Evolutionary conservation across 2,329 filamentous ascomycete species (phyloP).

Genomic region (Colletotrichum lentis): DNA sequence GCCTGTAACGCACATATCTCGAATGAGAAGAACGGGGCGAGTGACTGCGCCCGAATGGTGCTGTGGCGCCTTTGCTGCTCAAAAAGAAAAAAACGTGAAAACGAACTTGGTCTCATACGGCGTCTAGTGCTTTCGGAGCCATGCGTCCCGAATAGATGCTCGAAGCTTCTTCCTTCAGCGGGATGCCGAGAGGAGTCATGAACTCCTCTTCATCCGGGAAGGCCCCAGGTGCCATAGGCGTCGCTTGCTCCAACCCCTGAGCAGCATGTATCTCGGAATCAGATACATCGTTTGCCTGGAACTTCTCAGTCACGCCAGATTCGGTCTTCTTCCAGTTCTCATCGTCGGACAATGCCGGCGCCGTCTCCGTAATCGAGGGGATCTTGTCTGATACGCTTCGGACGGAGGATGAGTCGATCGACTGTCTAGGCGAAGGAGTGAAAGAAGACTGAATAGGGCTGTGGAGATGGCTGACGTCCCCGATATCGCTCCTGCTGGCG

Average conservation of each 20-base stretch:
- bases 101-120: conserved; percentile 31
- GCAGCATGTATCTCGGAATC: conserved; percentile 3
- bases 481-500: conserved; percentile 64
- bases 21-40: conserved; percentile 1
- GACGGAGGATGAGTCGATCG: conserved; percentile 37
- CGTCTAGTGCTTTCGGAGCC: conserved; percentile 15
- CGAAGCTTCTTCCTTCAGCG: conserved; percentile 24
- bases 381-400: conserved; percentile 35
- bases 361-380: conserved; percentile 30
- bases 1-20: conserved; percentile 16
- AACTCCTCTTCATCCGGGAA: conserved; percentile 30
- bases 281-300: conserved; percentile 5
- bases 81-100: conserved; percentile 8
- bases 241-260: conserved; percentile 18
- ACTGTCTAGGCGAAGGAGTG: conserved; percentile 36
- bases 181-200: conserved; percentile 18
- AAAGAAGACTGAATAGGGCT: conserved; percentile 64
- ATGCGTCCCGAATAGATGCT: conserved; percentile 23
- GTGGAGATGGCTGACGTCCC: conserved; percentile 62
- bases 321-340: conserved; percentile 6
- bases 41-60: conserved; percentile 8
- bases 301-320: background rate
- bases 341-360: conserved; percentile 12
- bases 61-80: background rate
- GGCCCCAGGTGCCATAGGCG: conserved; percentile 30